Percentiles rank a stretch among this genome's conserved stretches.
Evolutionary conservation across 441 rosid genomes (phyloP).

Genomic region (Omphalea diandra): DNA sequence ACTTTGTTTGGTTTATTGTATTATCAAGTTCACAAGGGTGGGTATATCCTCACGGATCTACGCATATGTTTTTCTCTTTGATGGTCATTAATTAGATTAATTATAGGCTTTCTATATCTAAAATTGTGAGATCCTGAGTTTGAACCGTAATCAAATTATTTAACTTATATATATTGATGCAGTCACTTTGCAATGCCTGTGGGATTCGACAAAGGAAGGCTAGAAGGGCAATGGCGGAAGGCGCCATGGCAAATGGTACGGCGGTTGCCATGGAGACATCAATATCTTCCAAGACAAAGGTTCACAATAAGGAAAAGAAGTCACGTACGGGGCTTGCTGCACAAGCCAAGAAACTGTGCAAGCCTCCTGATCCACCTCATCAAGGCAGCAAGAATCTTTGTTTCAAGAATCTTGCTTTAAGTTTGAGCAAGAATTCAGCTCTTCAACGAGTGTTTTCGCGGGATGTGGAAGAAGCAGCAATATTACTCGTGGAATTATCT

Average conservation of each 20-base stretch:
- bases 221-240: constrained; percentile 47
- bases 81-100: too few species aligned
- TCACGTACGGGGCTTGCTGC: constrained; percentile 24
- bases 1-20: too few species aligned
- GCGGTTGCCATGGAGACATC: constrained; percentile 3
- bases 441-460: constrained; percentile 42
- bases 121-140: too few species aligned
- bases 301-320: constrained; percentile 42
- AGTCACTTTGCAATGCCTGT: constrained; percentile 75
- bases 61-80: too few species aligned
- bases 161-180: constrained; percentile 17
- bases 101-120: too few species aligned
- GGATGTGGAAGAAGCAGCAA: constrained; percentile 58
- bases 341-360: constrained; percentile 39
- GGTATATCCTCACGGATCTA: too few species aligned
- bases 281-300: constrained; percentile 24
- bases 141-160: too few species aligned
- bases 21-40: too few species aligned
- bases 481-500: constrained; percentile 53
- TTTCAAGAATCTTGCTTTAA: constrained; percentile 34
- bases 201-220: constrained; percentile 71
- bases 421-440: constrained; percentile 37
- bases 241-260: constrained; percentile 25
- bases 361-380: constrained; percentile 18
- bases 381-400: constrained; percentile 30